Evolutionary conservation across 192 early-diverging fungal species (phyloP).

Genomic region (Thamnidium elegans): DNA sequence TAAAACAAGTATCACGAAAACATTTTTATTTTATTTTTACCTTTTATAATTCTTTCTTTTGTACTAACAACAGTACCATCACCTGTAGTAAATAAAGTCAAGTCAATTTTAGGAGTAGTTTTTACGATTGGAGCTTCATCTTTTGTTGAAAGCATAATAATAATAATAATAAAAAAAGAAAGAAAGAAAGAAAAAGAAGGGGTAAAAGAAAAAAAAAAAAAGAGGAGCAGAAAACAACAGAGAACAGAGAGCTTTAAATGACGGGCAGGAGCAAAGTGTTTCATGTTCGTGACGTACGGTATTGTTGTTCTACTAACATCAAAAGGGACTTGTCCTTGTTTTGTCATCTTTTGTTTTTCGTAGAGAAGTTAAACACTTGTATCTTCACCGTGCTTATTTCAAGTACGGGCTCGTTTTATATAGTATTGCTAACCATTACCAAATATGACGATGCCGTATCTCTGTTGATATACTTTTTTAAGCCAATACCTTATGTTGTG

Average conservation of each 20-base stretch:
- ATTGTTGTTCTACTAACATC: too few species aligned
- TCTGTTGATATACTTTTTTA: too few species aligned
- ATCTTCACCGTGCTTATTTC: too few species aligned
- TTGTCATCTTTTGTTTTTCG: neutral
- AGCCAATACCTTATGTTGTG: too few species aligned
- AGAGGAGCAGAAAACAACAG: neutral
- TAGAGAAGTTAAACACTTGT: too few species aligned
- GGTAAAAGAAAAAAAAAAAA: neutral
- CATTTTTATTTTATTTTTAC: conserved; percentile 36
- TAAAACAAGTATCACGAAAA: neutral
- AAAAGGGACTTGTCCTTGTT: neutral
- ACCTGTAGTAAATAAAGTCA: conserved; percentile 72
- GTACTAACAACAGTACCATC: conserved; percentile 73
- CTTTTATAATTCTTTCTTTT: conserved; percentile 72
- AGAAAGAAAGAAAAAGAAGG: conserved; percentile 10
- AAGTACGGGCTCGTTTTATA: too few species aligned
- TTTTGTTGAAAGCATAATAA: conserved; percentile 1
- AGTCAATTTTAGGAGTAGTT: conserved; percentile 67
- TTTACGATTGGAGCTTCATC: conserved; percentile 37
- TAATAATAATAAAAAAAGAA: neutral
- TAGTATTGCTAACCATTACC: too few species aligned
- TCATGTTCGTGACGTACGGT: too few species aligned
- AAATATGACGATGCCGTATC: too few species aligned
- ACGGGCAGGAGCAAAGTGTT: too few species aligned
- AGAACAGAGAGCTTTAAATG: neutral